Evolutionary conservation across 257 asterid genomes (phyloP).

Genomic region (Paraleonurus japonicus): DNA sequence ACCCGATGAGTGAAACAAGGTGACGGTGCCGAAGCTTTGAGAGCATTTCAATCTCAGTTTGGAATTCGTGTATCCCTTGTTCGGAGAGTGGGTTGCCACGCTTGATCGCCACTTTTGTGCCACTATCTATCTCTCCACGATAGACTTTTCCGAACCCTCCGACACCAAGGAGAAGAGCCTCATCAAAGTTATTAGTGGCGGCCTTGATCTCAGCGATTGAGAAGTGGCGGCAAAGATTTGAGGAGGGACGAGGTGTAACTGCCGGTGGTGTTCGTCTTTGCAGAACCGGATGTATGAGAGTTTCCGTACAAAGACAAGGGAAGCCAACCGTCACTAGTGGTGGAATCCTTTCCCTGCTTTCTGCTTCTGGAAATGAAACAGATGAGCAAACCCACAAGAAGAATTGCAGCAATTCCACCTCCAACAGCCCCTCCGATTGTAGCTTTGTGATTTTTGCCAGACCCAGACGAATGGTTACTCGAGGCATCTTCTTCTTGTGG

Average conservation of each 20-base stretch:
- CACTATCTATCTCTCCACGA: constrained; percentile 81
- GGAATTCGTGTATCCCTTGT: constrained; percentile 87
- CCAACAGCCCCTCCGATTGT: constrained; percentile 79
- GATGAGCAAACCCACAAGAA: constrained; percentile 55
- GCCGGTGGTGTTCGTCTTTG: constrained; percentile 78
- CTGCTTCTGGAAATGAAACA: constrained; percentile 42
- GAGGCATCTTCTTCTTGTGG: constrained; percentile 29
- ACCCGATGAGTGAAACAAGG: constrained; percentile 82
- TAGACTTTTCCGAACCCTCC: constrained; percentile 92
- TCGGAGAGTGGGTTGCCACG: constrained; percentile 92
- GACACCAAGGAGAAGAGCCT: constrained; percentile 76
- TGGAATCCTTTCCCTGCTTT: constrained; percentile 52
- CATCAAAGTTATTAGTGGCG: constrained; percentile 79
- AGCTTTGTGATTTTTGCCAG: constrained; percentile 42
- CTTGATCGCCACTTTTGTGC: constrained; percentile 86
- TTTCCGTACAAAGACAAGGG: constrained; percentile 85
- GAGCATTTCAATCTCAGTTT: constrained; percentile 92
- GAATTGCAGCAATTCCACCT: constrained; percentile 65
- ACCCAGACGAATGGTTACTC: constrained; percentile 19
- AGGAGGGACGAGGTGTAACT: constrained; percentile 83
- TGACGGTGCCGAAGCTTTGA: constrained; percentile 92
- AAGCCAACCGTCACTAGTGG: constrained; percentile 82
- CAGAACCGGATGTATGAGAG: constrained; percentile 72
- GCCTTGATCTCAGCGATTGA: constrained; percentile 82
- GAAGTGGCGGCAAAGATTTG: constrained; percentile 85